Evolutionary conservation across 2,329 filamentous ascomycete species (phyloP).

Genomic region (Neoscytalidium dimidiatum): DNA sequence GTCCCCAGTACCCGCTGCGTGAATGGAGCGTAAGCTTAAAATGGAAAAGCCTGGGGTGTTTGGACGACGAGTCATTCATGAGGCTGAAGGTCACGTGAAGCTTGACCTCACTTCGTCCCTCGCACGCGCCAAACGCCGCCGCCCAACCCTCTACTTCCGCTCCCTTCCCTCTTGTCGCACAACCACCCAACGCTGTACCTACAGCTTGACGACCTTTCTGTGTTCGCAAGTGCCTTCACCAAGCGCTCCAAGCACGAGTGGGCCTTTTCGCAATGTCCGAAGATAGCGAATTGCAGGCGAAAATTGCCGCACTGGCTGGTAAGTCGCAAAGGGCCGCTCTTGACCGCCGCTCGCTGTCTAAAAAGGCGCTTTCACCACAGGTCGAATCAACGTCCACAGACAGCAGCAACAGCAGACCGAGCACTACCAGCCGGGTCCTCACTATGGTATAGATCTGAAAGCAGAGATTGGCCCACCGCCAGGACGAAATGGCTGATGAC

Average conservation of each 20-base stretch:
- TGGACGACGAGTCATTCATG: slow-evolving; percentile 1
- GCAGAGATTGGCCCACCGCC: slow-evolving; percentile 41
- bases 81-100: slow-evolving; percentile 13
- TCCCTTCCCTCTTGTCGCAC: not conserved
- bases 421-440: slow-evolving; percentile 34
- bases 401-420: slow-evolving; percentile 47
- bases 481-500: not conserved
- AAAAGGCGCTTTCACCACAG: slow-evolving; percentile 42
- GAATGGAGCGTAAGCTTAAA: slow-evolving; percentile 3
- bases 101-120: slow-evolving; percentile 1
- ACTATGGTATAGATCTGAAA: slow-evolving; percentile 24
- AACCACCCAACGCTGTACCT: not conserved
- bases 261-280: slow-evolving; percentile 48
- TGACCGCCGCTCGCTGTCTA: slow-evolving; percentile 18
- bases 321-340: slow-evolving; percentile 28
- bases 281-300: slow-evolving; percentile 57
- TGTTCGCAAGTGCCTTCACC: not conserved
- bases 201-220: not conserved
- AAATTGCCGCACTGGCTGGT: slow-evolving; percentile 61
- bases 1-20: not conserved
- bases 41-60: not conserved
- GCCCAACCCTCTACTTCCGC: not conserved
- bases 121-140: not conserved
- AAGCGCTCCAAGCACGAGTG: not conserved
- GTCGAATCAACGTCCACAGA: slow-evolving; percentile 79